These are phyloP conservation scores for Mentha longifolia DNA, from an alignment of 257 asterid genomes.

Conservation along the genomic window DNA sequence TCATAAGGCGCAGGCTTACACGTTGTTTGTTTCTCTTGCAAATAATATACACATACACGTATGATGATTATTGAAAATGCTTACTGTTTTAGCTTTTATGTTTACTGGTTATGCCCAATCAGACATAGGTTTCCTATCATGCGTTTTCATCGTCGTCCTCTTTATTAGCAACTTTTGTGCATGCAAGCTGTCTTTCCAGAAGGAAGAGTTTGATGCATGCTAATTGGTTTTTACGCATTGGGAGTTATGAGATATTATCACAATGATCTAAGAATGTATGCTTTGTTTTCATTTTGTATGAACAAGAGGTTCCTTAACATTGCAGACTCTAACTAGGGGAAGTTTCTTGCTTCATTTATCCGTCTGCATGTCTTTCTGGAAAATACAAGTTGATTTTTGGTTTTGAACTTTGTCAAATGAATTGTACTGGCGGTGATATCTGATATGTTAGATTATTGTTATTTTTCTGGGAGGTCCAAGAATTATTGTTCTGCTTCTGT, in stretches of 20 bases:
- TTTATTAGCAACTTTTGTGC: neutral
- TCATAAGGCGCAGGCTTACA: neutral
- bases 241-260: neutral
- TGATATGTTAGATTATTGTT: too few relatives aligned
- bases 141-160: neutral
- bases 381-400: neutral
- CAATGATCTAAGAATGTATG: neutral
- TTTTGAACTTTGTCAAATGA: neutral
- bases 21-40: slow-evolving; percentile 1
- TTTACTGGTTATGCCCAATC: neutral
- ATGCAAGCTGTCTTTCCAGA: slow-evolving; percentile 2
- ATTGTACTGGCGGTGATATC: neutral
- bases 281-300: neutral
- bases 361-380: neutral
- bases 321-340: slow-evolving; percentile 5
- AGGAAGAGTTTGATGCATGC: neutral
- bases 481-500: neutral
- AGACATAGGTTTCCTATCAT: neutral
- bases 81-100: neutral
- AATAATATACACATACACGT: neutral
- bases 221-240: slow-evolving; percentile 2
- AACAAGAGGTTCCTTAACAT: neutral
- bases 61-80: neutral
- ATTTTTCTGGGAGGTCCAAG: neutral
- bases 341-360: neutral